These are phyloP conservation scores for Cucumis melo DNA, from an alignment of 306 rosid species.

Conservation along the genomic window DNA sequence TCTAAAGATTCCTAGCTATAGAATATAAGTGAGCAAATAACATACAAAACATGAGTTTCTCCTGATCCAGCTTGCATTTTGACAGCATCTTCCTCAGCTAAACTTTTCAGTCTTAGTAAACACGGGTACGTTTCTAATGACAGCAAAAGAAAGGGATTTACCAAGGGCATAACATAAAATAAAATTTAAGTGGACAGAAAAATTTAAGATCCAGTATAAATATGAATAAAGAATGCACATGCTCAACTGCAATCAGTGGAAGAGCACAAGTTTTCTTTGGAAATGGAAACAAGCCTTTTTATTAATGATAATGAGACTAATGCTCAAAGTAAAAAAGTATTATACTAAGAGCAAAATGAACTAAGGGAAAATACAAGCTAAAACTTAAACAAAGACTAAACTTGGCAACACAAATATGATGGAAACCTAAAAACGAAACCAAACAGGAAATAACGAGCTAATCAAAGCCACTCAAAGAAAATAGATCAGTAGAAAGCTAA, in stretches of 20 bases:
- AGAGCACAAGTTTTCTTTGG: background rate
- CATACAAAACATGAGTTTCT: conserved; percentile 89
- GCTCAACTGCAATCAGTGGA: background rate
- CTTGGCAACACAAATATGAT: no score
- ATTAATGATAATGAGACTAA: no score
- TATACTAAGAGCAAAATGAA: no score
- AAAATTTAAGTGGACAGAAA: background rate
- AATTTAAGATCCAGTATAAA: background rate
- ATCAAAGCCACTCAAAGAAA: no score
- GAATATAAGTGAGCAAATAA: background rate
- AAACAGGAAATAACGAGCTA: no score
- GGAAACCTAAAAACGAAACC: no score
- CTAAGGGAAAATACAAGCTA: no score
- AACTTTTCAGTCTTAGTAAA: conserved; percentile 70
- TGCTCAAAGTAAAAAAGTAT: no score
- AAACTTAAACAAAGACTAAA: no score
- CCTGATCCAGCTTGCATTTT: conserved; percentile 87
- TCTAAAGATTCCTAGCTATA: conserved; percentile 5
- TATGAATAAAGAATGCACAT: background rate
- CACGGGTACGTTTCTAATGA: conserved; percentile 70
- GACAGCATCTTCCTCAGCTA: conserved; percentile 68
- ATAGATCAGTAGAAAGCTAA: no score
- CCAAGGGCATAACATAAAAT: background rate
- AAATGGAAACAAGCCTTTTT: no score
- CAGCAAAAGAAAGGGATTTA: conserved; percentile 11